Base-by-base conservation (phyloP, 192 early-diverging fungal genomes). In the Coemansia sp. region DNA sequence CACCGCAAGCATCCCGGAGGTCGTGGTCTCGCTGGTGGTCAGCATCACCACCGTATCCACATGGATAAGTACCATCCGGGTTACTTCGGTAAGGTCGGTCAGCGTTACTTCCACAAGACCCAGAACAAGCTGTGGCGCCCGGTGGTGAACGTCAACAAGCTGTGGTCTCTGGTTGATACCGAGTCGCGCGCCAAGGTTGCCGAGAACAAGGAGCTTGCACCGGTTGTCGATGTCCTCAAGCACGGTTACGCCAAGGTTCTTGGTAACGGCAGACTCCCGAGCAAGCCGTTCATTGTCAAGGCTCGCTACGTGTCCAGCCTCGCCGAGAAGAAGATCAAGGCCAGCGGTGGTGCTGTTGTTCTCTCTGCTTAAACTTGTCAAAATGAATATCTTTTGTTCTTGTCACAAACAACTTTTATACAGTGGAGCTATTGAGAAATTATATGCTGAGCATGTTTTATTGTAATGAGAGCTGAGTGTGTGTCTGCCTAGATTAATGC, bases 21-120 rank as follows among this genome's bases (percentile, higher is more conserved):
- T 90, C 90, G 97, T 83, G 97, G 97, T 99, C 85, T 97, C 75
- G 97, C 97, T 83, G 95, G 97, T 92, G 97, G 97, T 89, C 90
- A 91, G 84, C 95, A 97, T 85, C 97, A 99, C 85, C 94, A 99
- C 88, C 90, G 95, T 74, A 97, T 97, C 85, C 95, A 97, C 88
- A 94, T 99, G 91, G 97, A 99, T 86, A 99, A 94, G 90, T 97
- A 94, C 91, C 97, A 99, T 87, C 97, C 97, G 69, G 97, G 97
- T 83, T 99, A 99, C 93, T 99, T 96, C 74, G 97, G 97, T 86
- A 97, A 99, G 87, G 95, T 99, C 85, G 97, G 97, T 94, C 97
- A 97, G 97, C 92, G 97, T 73, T 87, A 93, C 85, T 97, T 94
- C 93, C 95, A 97, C 89, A 85, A 89, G 90, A 97, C 93, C 85